Conservation (phyloP, 805 yeast species). For the Clavispora vitiphila region DNA sequence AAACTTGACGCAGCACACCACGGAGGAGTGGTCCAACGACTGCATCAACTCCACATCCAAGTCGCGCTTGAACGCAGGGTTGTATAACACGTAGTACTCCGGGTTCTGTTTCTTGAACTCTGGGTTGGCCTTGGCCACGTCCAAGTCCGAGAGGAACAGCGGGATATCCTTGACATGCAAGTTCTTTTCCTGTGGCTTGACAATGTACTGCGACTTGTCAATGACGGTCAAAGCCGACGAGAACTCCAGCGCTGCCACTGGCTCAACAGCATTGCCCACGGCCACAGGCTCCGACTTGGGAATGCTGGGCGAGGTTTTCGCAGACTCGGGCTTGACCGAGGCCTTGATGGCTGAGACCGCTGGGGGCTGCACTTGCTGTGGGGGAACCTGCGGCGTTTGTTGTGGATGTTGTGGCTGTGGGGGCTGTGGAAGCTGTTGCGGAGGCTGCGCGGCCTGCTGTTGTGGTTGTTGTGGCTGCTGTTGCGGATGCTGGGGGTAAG, state of each 20-base stretch:
- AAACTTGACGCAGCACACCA: constrained; percentile 94
- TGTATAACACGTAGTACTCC: constrained; percentile 85
- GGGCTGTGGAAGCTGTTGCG: constrained; percentile 29
- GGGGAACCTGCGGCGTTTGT: constrained; percentile 9
- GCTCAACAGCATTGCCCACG: constrained; percentile 6
- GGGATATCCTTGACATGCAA: constrained; percentile 71
- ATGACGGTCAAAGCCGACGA: constrained; percentile 31
- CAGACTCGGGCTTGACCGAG: constrained; percentile 5
- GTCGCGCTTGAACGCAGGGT: constrained; percentile 64
- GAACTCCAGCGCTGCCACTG: constrained; percentile 24
- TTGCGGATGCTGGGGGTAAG: constrained; percentile 25
- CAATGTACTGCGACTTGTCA: constrained; percentile 39
- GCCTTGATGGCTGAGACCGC: constrained; percentile 5
- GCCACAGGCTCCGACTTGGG: constrained; percentile 10
- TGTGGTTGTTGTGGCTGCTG: constrained; percentile 20
- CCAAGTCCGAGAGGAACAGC: constrained; percentile 75
- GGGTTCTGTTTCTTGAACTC: constrained; percentile 75
- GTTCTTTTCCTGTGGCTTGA: constrained; percentile 41
- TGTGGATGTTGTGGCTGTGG: constrained; percentile 22
- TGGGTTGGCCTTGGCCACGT: constrained; percentile 69
- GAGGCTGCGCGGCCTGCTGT: constrained; percentile 24
- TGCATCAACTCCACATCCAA: constrained; percentile 86
- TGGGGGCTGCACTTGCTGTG: constrained; percentile 8
- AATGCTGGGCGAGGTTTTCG: constrained; percentile 11
- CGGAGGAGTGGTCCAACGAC: constrained; percentile 87